phyloP scores from a whole-genome alignment of 495 filamentous ascomycete species.

The Neurospora tetrasperma region DNA sequence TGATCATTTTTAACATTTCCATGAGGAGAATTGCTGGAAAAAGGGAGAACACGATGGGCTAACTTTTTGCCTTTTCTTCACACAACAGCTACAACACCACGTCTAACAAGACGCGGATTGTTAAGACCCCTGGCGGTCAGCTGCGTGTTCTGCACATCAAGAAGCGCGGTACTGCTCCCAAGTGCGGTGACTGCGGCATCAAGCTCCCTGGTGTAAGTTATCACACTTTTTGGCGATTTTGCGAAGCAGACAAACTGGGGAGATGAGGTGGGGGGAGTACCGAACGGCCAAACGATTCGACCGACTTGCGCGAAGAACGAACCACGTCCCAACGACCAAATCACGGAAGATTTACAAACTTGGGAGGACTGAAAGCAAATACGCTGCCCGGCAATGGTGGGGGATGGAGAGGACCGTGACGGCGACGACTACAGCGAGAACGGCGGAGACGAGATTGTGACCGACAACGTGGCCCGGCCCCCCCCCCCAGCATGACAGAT shows the following conservation, averaged over 20 bases:
- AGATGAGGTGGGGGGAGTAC: background rate
- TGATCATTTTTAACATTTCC: constrained; percentile 2
- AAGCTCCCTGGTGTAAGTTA: constrained; percentile 86
- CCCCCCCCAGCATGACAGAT: background rate
- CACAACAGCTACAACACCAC: constrained; percentile 77
- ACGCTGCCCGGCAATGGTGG: background rate
- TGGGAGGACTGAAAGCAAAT: background rate
- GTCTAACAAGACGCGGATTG: constrained; percentile 90
- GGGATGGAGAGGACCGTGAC: background rate
- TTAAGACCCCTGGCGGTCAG: constrained; percentile 93
- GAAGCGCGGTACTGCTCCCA: constrained; percentile 92
- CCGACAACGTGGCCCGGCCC: background rate
- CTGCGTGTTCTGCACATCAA: constrained; percentile 96
- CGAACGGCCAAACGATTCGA: background rate
- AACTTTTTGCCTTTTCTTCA: constrained; percentile 5
- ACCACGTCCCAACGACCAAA: background rate
- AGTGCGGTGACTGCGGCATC: constrained; percentile 97
- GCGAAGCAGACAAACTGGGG: background rate
- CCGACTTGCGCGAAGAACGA: background rate
- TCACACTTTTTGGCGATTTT: background rate
- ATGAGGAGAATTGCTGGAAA: constrained; percentile 4
- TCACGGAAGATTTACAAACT: background rate
- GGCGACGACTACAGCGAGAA: background rate
- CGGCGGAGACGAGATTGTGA: constrained; percentile 3
- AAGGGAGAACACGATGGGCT: constrained; percentile 10